Evolutionary conservation across 2,329 filamentous ascomycete genomes (phyloP).

Genomic region (Alternaria tenuissima): DNA sequence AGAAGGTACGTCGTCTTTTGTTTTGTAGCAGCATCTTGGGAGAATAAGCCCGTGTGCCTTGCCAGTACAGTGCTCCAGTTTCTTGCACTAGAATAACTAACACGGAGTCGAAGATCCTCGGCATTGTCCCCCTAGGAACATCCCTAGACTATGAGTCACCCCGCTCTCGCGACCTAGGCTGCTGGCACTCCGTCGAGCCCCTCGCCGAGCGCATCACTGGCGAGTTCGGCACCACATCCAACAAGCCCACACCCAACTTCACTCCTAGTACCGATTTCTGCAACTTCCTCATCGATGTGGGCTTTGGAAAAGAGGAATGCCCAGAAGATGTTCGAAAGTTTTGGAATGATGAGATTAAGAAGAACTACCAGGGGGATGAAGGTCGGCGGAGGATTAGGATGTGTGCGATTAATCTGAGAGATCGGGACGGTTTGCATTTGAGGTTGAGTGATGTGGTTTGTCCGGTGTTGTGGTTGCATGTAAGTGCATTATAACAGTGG

Average conservation of each 20-base stretch:
- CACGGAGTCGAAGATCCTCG: slow-evolving; percentile 53
- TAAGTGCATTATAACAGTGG: slow-evolving; percentile 22
- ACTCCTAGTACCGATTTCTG: slow-evolving; percentile 53
- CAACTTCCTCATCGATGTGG: slow-evolving; percentile 57
- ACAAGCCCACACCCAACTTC: slow-evolving; percentile 53
- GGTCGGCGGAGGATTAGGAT: slow-evolving; percentile 58
- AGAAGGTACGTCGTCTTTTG: slow-evolving; percentile 43
- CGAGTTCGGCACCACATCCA: slow-evolving; percentile 49
- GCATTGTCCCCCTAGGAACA: slow-evolving; percentile 62
- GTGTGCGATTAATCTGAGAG: slow-evolving; percentile 59
- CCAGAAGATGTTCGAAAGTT: slow-evolving; percentile 50
- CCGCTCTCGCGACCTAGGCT: slow-evolving; percentile 54
- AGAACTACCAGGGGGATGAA: slow-evolving; percentile 60
- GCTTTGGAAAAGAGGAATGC: slow-evolving; percentile 56
- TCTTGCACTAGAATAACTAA: background rate
- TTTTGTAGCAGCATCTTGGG: background rate
- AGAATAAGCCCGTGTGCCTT: background rate
- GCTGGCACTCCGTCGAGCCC: slow-evolving; percentile 57
- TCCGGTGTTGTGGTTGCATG: slow-evolving; percentile 62
- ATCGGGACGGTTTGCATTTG: slow-evolving; percentile 58
- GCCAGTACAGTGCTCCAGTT: background rate
- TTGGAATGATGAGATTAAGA: slow-evolving; percentile 56
- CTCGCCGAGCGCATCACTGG: slow-evolving; percentile 48
- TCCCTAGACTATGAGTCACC: slow-evolving; percentile 61
- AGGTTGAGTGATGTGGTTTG: slow-evolving; percentile 58